Evolutionary conservation across 2,329 filamentous ascomycete genomes (phyloP).

Genomic region (Stachybotrys elegans): DNA sequence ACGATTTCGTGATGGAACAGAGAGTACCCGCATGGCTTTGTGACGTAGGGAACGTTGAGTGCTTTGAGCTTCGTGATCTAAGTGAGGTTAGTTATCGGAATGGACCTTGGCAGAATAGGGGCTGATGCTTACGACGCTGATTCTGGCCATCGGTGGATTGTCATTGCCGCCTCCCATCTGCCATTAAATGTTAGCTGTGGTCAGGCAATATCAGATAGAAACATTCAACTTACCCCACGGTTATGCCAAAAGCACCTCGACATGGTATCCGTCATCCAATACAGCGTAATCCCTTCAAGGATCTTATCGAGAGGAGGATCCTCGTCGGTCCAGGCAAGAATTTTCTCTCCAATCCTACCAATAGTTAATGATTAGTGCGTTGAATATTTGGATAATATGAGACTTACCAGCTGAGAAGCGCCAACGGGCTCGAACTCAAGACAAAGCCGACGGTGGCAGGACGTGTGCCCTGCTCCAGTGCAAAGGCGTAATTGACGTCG

Average conservation of each 20-base stretch:
- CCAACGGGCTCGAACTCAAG: conserved; percentile 47
- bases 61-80: conserved; percentile 5
- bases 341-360: conserved; percentile 49
- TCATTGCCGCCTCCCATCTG: conserved; percentile 1
- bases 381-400: no score
- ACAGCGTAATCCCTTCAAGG: conserved; percentile 44
- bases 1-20: conserved; percentile 37
- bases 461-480: conserved; percentile 45
- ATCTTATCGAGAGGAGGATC: conserved; percentile 36
- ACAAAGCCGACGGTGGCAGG: conserved; percentile 52
- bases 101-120: neutral
- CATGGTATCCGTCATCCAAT: conserved; percentile 49
- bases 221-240: conserved; percentile 16
- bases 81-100: neutral
- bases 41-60: conserved; percentile 10
- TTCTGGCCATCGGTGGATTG: conserved; percentile 18
- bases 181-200: neutral
- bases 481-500: conserved; percentile 41
- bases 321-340: conserved; percentile 46
- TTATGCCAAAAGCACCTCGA: conserved; percentile 46
- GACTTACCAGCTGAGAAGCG: conserved; percentile 46
- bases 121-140: conserved; percentile 8
- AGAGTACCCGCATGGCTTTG: conserved; percentile 42
- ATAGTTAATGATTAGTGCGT: neutral
- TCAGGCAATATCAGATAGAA: neutral